Evolutionary conservation across 2,329 filamentous ascomycete genomes (phyloP), one percentile per base, ranked within the genome.

Genomic region (Penicillium sp.): DNA sequence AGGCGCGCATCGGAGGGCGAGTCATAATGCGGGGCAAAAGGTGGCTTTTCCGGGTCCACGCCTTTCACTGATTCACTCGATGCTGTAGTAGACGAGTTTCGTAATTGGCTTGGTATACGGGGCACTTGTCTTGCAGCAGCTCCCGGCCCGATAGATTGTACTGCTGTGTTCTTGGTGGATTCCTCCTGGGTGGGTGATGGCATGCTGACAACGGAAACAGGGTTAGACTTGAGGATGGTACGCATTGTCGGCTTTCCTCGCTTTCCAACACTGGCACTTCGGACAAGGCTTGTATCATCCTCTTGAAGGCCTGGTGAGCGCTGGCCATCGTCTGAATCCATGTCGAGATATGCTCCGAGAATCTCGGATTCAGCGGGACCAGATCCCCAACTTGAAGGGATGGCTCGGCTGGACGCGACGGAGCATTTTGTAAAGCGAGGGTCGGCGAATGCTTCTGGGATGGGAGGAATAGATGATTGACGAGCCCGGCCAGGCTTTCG

Each of bases 391-490:
- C 80, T 86, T 21, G 86, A 84, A 1, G 89, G 89, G 71, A 91
- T 89, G 0, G 84, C 88, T 37, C 86, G 84, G 64, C 88, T 91
- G 3, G 89, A 91, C 23, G 76, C 89, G 67, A 85, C 88, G 0
- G 89, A 91, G 29, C 80, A 80, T 68, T 66, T 57, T 7, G 70
- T 67, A 29, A 86, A 85, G 25, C 81, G 68, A 25, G 73, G 66
- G 50, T 76, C 78, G 0, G 84, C 81, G 61, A 82, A 84, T 69
- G 92, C 89, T 71, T 92, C 89, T 0, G 86, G 87, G 53, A 93
- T 92, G 0, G 89, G 89, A 0, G 89, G 89, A 27, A 92, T 88
- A 59, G 82, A 88, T 0, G 88, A 89, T 62, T 81, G 84, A 3
- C 87, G 74, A 31, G 74, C 77, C 89, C 66, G 89, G 87, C 59